Conservation (phyloP, 495 filamentous ascomycete genomes). For the Mycothermus thermophilus region DNA sequence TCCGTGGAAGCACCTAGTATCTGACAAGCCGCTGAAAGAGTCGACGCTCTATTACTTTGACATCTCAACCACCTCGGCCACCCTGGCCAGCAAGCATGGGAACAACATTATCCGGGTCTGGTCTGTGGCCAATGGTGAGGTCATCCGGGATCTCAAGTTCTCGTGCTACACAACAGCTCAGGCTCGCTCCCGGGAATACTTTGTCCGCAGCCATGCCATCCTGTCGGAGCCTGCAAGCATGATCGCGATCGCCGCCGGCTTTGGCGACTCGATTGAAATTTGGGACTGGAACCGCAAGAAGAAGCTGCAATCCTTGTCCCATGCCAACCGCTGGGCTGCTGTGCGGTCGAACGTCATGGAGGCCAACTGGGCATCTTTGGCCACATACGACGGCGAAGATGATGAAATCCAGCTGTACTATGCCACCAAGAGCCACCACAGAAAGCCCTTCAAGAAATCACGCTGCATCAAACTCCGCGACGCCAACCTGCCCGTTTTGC, state of each 20-base stretch:
- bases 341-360: conserved; percentile 22
- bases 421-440: conserved; percentile 44
- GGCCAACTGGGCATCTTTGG: conserved; percentile 16
- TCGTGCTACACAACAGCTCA: conserved; percentile 23
- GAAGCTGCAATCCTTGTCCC: conserved; percentile 19
- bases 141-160: conserved; percentile 20
- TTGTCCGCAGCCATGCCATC: conserved; percentile 26
- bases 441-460: conserved; percentile 56
- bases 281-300: conserved; percentile 27
- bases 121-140: conserved; percentile 18
- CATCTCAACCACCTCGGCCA: conserved; percentile 13
- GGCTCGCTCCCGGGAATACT: conserved; percentile 23
- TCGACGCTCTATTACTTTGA: conserved; percentile 19
- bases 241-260: conserved; percentile 22
- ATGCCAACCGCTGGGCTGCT: conserved; percentile 23
- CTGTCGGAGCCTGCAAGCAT: conserved; percentile 21
- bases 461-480: conserved; percentile 50
- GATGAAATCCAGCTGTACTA: conserved; percentile 42
- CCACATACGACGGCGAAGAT: conserved; percentile 16
- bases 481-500: conserved; percentile 19
- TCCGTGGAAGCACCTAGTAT: conserved; percentile 16
- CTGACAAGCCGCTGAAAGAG: conserved; percentile 17
- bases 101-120: conserved; percentile 26
- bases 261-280: conserved; percentile 23
- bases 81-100: conserved; percentile 21